Conservation (phyloP, 179 eudicot species). For the Beta corolliflora region DNA sequence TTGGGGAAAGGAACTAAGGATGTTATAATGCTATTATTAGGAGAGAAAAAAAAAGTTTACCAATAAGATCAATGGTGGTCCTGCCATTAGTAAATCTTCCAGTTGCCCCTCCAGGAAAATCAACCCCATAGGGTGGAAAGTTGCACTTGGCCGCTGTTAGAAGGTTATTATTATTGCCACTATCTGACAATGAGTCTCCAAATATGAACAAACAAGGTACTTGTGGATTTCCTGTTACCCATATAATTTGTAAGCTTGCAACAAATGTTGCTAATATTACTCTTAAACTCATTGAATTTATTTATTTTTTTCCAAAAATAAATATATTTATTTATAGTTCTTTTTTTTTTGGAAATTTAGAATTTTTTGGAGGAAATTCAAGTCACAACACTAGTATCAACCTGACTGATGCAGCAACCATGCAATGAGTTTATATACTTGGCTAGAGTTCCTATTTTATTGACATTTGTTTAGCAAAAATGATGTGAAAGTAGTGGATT, state of each 20-base stretch:
- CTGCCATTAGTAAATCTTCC: conserved; percentile 53
- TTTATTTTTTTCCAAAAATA: not conserved
- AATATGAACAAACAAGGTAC: conserved; percentile 44
- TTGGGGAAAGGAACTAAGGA: too few species aligned
- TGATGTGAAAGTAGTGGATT: not conserved
- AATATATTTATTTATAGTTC: not conserved
- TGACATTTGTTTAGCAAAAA: not conserved
- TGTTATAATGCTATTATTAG: too few species aligned
- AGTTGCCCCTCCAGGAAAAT: conserved; percentile 44
- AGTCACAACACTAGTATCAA: not conserved
- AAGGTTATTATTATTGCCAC: conserved; percentile 49
- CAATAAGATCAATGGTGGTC: conserved; percentile 38
- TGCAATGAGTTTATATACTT: not conserved
- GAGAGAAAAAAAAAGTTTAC: conserved; percentile 1
- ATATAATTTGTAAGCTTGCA: conserved; percentile 8
- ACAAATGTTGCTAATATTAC: not conserved
- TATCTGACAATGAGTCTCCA: conserved; percentile 51
- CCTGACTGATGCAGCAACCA: not conserved
- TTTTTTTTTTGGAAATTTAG: not conserved
- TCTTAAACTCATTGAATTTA: not conserved
- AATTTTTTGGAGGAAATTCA: not conserved
- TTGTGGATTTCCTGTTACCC: conserved; percentile 26
- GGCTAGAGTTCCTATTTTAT: not conserved
- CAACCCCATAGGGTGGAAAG: conserved; percentile 50
- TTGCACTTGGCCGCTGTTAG: conserved; percentile 35